A percentile compares a stretch with the other conserved stretches of the same genome.
These are phyloP conservation scores for Thermomucor indicae-seudaticae DNA, from an alignment of 371 early-diverging fungal species.

Conservation along the genomic window DNA sequence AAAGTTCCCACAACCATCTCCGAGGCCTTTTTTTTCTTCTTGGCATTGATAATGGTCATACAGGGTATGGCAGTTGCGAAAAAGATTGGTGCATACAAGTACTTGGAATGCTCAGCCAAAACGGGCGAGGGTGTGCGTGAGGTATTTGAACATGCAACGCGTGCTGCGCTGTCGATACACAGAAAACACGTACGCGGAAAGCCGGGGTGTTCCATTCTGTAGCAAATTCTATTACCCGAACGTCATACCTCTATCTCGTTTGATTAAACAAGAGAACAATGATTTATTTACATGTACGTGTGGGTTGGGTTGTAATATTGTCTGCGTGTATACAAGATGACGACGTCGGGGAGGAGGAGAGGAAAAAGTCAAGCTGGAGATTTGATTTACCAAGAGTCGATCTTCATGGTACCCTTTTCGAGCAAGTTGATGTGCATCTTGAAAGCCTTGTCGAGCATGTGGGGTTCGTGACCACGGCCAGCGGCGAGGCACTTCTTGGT, in stretches of 20 bases:
- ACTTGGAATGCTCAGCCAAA: conserved; percentile 93
- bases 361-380: background rate
- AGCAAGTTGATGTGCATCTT: conserved; percentile 52
- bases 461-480: conserved; percentile 52
- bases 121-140: conserved; percentile 89
- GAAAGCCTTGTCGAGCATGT: conserved; percentile 53
- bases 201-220: no score
- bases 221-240: no score
- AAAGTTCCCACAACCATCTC: conserved; percentile 73
- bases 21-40: conserved; percentile 76
- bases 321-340: no score
- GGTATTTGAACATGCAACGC: conserved; percentile 91
- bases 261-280: no score
- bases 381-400: conserved; percentile 44
- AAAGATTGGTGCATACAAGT: conserved; percentile 85
- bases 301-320: no score
- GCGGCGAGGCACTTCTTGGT: conserved; percentile 46
- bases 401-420: conserved; percentile 54
- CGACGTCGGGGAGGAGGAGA: background rate
- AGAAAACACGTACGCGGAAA: no score
- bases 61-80: conserved; percentile 73
- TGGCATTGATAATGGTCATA: conserved; percentile 45
- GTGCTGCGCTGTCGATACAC: conserved; percentile 86
- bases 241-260: no score
- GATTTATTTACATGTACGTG: no score